Evolutionary conservation across 1,284 basidiomycete species (phyloP), one percentile per base, ranked within the genome.

Genomic region (Phellopilus nigrolimitatus): DNA sequence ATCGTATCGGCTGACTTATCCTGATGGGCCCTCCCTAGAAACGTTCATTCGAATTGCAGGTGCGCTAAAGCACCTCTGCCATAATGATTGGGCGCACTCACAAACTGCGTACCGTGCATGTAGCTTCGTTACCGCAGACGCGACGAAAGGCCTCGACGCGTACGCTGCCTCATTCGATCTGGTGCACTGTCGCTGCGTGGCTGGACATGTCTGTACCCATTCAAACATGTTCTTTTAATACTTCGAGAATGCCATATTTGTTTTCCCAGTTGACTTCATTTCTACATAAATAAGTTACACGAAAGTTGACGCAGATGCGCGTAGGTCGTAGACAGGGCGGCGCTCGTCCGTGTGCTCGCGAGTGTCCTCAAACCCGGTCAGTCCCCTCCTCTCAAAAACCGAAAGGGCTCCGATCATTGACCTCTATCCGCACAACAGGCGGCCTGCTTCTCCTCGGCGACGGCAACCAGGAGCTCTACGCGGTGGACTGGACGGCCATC

Each of bases 121-220:
- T 24, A 54, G 53, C 12, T 54, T 54, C 28, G 30, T 49, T 12
- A 54, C 43, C n/a, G 31, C 45, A 12, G 53, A 54, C 21, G 15
- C 40, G 27, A 49, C 53, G 9, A 54, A 49, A 17, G 53, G 47
- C 6, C 47, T 54, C 17, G 40, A 54, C 15, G 42, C 36, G 8
- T 54, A 39, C 27, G n/a, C 41, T n/a, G 47, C 49, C 19, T 39
- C 45, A 10, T 54, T 54, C 21, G 53, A 54, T 39, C 15, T 54
- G 22, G 53, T 54, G 10, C 53, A 54, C 13, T 49, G 47, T 39
- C 53, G 53, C 12, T 54, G 53, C 37, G 53, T 54, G 19, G 53
- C 47, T 25, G 53, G 53, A n/a, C 53, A 54, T 46, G 53, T 54
- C 24, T 34, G 51, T 43, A 36, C 34, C 22, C 6, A 36, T 41